A percentile compares a stretch with the other conserved stretches of the same genome.
phyloP scores from a whole-genome alignment of 2,329 filamentous ascomycete genomes.

The Botrytis deweyae region DNA sequence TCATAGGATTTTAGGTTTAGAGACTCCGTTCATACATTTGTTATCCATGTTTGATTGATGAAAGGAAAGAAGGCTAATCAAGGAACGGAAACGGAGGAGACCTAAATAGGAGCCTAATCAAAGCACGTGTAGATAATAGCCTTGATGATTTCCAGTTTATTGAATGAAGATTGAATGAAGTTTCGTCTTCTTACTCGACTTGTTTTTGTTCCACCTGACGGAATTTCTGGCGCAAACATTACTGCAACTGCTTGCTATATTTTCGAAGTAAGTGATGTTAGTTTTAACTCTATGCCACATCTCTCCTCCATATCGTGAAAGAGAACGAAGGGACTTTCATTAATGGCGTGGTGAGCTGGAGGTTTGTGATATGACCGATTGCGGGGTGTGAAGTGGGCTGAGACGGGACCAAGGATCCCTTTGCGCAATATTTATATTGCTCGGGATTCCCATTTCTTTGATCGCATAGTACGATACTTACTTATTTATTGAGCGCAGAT shows the following conservation, averaged over 20 bases:
- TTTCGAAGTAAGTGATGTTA: neutral
- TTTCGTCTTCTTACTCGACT: neutral
- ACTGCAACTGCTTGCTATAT: neutral
- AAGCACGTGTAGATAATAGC: neutral
- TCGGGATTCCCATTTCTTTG: conserved; percentile 7
- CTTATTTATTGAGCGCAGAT: neutral
- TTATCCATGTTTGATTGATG: neutral
- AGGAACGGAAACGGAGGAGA: neutral
- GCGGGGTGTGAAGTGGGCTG: conserved; percentile 15
- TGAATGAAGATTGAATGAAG: neutral
- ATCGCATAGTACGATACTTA: conserved; percentile 3
- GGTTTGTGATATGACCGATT: conserved; percentile 12
- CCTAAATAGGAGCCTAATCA: neutral
- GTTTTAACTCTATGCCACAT: neutral
- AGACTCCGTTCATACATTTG: neutral
- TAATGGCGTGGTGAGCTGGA: neutral
- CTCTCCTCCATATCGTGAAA: neutral
- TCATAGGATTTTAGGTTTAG: neutral
- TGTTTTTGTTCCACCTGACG: neutral
- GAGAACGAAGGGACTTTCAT: neutral
- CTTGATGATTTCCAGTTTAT: neutral
- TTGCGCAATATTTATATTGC: neutral
- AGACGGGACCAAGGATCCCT: conserved; percentile 6
- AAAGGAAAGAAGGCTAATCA: neutral
- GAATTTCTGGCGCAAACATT: neutral